These are phyloP conservation scores for Magnaporthiopsis incrustans DNA, from an alignment of 2,329 filamentous ascomycete genomes.

Conservation along the genomic window DNA sequence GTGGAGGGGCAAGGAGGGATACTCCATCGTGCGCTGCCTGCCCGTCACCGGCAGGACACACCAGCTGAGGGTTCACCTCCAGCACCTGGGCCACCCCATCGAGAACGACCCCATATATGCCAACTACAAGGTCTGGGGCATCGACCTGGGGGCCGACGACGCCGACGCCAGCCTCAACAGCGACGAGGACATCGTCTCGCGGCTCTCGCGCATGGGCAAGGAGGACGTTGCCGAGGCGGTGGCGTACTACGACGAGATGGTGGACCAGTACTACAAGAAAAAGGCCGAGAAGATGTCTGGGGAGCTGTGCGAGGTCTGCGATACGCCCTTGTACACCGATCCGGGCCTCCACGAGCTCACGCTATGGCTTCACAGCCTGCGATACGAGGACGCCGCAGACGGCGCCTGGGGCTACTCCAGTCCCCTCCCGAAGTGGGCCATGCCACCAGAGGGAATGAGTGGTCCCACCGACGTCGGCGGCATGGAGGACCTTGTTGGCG, in stretches of 20 bases:
- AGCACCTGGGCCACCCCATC: constrained; percentile 91
- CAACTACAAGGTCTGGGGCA: constrained; percentile 86
- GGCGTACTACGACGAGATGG: constrained; percentile 89
- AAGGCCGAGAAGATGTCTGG: constrained; percentile 94
- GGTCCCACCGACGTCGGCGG: constrained; percentile 63
- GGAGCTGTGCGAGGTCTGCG: constrained; percentile 69
- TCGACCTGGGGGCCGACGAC: constrained; percentile 62
- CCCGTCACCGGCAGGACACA: constrained; percentile 92
- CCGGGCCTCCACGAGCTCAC: constrained; percentile 84
- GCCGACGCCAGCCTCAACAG: constrained; percentile 60
- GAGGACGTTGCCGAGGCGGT: constrained; percentile 84
- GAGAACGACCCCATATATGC: constrained; percentile 97
- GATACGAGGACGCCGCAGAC: constrained; percentile 69
- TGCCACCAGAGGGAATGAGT: constrained; percentile 65
- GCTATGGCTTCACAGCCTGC: constrained; percentile 86
- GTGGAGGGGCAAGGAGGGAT: constrained; percentile 59
- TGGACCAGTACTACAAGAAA: constrained; percentile 79
- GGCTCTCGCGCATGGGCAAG: constrained; percentile 86
- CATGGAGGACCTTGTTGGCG: constrained; percentile 51
- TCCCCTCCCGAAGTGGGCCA: constrained; percentile 74
- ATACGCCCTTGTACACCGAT: constrained; percentile 87
- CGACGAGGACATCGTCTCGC: constrained; percentile 84
- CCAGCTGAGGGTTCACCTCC: constrained; percentile 88
- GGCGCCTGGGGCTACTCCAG: constrained; percentile 86
- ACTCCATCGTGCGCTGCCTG: constrained; percentile 90